phyloP scores from a whole-genome alignment of 371 early-diverging fungal genomes.

The Batkoa obscura region DNA sequence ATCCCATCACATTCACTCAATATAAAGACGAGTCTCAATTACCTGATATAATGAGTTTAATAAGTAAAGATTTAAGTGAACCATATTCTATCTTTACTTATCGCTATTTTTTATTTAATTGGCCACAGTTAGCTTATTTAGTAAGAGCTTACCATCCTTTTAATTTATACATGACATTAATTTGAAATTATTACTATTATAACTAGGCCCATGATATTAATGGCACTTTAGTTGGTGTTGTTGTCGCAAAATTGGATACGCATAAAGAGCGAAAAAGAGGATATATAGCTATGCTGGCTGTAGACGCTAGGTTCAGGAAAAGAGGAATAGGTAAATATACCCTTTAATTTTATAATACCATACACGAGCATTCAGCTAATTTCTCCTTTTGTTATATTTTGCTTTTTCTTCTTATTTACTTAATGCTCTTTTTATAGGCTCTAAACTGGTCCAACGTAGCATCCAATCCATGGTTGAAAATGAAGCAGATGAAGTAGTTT shows the following conservation, averaged over 20 bases:
- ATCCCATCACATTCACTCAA: no score
- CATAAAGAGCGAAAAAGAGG: conserved; percentile 58
- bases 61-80: conserved; percentile 82
- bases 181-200: not conserved
- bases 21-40: conserved; percentile 13
- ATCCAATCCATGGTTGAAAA: conserved; percentile 37
- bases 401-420: no score
- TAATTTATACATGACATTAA: not conserved
- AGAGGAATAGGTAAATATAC: conserved; percentile 24
- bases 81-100: conserved; percentile 93
- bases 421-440: no score
- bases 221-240: conserved; percentile 54
- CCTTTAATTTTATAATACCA: no score
- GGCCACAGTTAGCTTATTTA: conserved; percentile 69
- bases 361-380: no score
- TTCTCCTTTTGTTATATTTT: no score
- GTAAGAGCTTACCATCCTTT: conserved; percentile 15
- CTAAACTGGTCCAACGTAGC: no score
- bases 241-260: conserved; percentile 73
- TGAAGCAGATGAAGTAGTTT: conserved; percentile 79
- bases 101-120: conserved; percentile 85
- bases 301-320: conserved; percentile 53
- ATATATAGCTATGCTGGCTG: conserved; percentile 95
- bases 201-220: conserved; percentile 31
- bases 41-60: conserved; percentile 47